Evolutionary conservation across 225 moss, liverwort and hornwort genomes (phyloP).

Genomic region (Rhytidiadelphus loreus): DNA sequence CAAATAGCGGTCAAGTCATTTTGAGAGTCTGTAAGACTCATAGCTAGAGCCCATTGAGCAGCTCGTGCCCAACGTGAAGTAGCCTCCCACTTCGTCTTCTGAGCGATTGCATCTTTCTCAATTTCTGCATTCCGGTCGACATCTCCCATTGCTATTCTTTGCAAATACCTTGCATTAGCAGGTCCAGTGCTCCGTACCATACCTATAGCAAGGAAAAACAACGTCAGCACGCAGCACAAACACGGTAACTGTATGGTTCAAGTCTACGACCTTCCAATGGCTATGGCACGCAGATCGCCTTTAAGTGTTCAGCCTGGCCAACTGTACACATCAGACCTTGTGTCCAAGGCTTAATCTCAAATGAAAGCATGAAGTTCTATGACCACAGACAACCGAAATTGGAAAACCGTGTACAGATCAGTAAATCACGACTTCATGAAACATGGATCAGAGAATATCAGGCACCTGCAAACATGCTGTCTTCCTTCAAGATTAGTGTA

Average conservation of each 20-base stretch:
- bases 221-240: not conserved
- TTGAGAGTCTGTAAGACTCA: conserved; percentile 69
- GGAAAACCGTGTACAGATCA: not conserved
- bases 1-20: conserved; percentile 59
- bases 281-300: not conserved
- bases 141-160: conserved; percentile 81
- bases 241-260: not conserved
- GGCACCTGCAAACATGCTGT: conserved; percentile 60
- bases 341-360: not conserved
- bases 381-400: not conserved
- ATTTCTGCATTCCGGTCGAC: conserved; percentile 64
- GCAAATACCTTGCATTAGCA: conserved; percentile 83
- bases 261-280: not conserved
- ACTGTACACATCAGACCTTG: not conserved
- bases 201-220: conserved; percentile 3
- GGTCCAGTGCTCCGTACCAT: conserved; percentile 89
- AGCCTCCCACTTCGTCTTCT: conserved; percentile 59
- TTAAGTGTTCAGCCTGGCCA: not conserved
- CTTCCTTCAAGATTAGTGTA: conserved; percentile 51
- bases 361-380: not conserved
- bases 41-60: conserved; percentile 78
- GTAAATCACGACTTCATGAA: not conserved
- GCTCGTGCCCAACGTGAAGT: conserved; percentile 81
- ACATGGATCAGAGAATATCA: not conserved
- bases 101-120: conserved; percentile 51